These are phyloP conservation scores for Isatis tinctoria DNA, from an alignment of 345 rosid genomes.

Conservation along the genomic window DNA sequence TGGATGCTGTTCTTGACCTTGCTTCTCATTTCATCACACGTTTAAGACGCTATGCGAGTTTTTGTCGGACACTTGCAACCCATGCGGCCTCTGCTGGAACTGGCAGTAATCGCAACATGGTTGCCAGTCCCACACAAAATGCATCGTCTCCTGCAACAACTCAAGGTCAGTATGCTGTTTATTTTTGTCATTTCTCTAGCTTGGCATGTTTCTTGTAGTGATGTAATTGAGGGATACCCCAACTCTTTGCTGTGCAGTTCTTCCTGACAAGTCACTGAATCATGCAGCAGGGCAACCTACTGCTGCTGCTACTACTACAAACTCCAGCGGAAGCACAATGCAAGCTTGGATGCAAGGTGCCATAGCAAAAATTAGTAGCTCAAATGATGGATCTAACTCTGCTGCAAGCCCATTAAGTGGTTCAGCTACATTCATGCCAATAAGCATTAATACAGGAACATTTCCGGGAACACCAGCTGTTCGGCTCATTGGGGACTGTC, in stretches of 20 bases:
- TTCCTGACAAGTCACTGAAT: slow-evolving; percentile 20
- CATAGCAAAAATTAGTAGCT: slow-evolving; percentile 92
- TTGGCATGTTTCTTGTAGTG: slow-evolving; percentile 1
- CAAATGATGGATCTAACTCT: slow-evolving; percentile 66
- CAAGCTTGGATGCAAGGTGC: slow-evolving; percentile 99
- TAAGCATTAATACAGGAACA: slow-evolving; percentile 97
- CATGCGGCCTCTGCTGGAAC: slow-evolving; percentile 95
- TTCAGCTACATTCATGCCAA: slow-evolving; percentile 87
- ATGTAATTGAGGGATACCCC: background rate
- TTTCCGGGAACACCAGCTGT: slow-evolving; percentile 99
- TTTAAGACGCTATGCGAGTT: slow-evolving; percentile 95
- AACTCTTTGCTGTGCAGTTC: slow-evolving; percentile 10
- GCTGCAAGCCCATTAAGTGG: slow-evolving; percentile 72
- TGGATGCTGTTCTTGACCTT: slow-evolving; percentile 96
- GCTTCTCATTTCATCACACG: slow-evolving; percentile 99
- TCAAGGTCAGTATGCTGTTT: slow-evolving; percentile 60
- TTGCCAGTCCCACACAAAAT: slow-evolving; percentile 84
- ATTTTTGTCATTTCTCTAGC: slow-evolving; percentile 8
- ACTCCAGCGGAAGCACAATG: slow-evolving; percentile 90
- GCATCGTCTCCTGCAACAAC: slow-evolving; percentile 65
- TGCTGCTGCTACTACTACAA: slow-evolving; percentile 53
- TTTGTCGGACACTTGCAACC: slow-evolving; percentile 95
- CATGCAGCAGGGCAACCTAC: slow-evolving; percentile 62
- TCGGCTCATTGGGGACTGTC: slow-evolving; percentile 98
- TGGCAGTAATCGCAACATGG: slow-evolving; percentile 80